These are phyloP conservation scores for Abrus precatorius DNA, from an alignment of 306 rosid genomes.

Conservation along the genomic window DNA sequence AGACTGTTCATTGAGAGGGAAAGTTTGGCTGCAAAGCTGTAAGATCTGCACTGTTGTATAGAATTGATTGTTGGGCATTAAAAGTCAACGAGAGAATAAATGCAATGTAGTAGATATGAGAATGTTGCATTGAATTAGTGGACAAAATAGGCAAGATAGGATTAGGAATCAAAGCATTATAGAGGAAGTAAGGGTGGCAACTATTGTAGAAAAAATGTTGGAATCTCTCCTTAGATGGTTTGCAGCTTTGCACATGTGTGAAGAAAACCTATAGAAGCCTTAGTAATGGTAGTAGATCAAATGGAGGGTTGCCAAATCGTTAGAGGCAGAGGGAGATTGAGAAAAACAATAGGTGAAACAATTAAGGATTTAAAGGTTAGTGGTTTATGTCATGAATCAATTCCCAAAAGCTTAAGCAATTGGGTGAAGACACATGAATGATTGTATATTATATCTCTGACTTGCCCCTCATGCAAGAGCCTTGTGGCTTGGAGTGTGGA, in stretches of 20 bases:
- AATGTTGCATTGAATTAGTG: neutral
- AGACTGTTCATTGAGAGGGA: neutral
- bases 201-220: neutral
- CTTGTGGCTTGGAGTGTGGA: too few species aligned
- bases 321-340: neutral
- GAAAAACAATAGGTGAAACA: neutral
- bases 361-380: neutral
- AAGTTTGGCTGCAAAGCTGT: neutral
- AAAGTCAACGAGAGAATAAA: neutral
- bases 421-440: too few species aligned
- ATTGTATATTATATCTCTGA: too few species aligned
- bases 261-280: neutral
- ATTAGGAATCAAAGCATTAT: neutral
- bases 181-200: neutral
- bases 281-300: neutral
- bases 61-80: neutral
- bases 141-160: neutral
- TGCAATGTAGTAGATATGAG: neutral
- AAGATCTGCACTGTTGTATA: neutral
- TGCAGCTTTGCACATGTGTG: neutral
- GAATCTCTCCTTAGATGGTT: neutral
- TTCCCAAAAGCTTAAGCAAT: too few species aligned
- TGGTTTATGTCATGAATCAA: neutral
- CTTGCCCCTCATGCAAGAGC: too few species aligned
- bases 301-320: neutral